phyloP scores from a whole-genome alignment of 768 basidiomycete species.

The Mycena capillaripes region DNA sequence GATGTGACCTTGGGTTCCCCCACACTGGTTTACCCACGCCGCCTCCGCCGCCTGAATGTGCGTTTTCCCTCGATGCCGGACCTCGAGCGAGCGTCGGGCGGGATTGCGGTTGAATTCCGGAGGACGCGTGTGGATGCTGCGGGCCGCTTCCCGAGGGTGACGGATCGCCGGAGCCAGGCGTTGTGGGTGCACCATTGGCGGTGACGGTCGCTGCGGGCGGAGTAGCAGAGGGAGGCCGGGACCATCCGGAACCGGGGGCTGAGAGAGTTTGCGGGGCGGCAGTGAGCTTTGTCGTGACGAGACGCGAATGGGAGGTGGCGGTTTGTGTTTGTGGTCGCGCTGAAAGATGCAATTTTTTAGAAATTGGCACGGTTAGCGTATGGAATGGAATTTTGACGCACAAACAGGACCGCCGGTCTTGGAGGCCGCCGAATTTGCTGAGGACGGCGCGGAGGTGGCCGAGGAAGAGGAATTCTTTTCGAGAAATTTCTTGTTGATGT shows the following conservation, averaged over 20 bases:
- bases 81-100: constrained; percentile 22
- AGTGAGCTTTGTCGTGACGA: constrained; percentile 91
- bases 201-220: constrained; percentile 73
- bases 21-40: constrained; percentile 72
- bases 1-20: constrained; percentile 68
- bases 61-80: constrained; percentile 18
- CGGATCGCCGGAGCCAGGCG: constrained; percentile 14
- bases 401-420: constrained; percentile 69
- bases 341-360: constrained; percentile 42
- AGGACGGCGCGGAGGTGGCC: constrained; percentile 60
- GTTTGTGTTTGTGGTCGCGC: constrained; percentile 72
- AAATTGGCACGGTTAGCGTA: constrained; percentile 16
- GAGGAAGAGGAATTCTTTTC: constrained; percentile 83
- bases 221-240: constrained; percentile 81
- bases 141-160: constrained; percentile 16
- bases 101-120: constrained; percentile 22
- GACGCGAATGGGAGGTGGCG: constrained; percentile 76
- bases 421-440: constrained; percentile 56
- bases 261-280: constrained; percentile 71
- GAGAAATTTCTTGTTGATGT: constrained; percentile 97
- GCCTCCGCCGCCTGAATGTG: constrained; percentile 40
- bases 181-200: constrained; percentile 48
- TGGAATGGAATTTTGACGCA: constrained; percentile 50
- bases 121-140: constrained; percentile 10
- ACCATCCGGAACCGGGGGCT: constrained; percentile 78